phyloP scores from a whole-genome alignment of 805 yeast species.

The Candida loeiensis region DNA sequence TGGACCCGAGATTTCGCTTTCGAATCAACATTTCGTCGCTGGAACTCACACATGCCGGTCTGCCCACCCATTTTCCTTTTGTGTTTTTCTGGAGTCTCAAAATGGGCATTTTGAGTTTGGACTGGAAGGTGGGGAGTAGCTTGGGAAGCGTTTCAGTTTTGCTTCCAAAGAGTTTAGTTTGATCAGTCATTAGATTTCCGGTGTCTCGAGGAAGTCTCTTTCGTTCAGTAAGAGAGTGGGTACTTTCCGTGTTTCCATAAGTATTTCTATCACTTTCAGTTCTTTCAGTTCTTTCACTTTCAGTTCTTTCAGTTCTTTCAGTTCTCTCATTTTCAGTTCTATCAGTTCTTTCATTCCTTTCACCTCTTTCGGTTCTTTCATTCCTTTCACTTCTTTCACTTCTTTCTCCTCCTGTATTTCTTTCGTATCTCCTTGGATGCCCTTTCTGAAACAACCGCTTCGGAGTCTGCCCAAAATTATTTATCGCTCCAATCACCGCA shows the following conservation, averaged over 20 bases:
- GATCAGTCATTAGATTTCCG: too few species aligned
- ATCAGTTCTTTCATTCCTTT: too few species aligned
- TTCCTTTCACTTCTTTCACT: neutral
- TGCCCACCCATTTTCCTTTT: slow-evolving; percentile 49
- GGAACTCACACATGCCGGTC: slow-evolving; percentile 37
- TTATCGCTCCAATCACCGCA: slow-evolving; percentile 80
- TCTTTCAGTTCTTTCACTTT: too few species aligned
- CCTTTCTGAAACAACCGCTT: slow-evolving; percentile 63
- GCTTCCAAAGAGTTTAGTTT: too few species aligned
- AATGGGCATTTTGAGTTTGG: slow-evolving; percentile 39
- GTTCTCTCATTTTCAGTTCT: too few species aligned
- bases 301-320: too few species aligned
- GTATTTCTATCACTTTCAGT: too few species aligned
- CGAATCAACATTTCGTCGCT: slow-evolving; percentile 38
- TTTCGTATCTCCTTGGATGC: slow-evolving; percentile 43
- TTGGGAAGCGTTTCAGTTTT: too few species aligned
- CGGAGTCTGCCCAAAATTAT: slow-evolving; percentile 92
- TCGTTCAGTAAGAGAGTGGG: too few species aligned
- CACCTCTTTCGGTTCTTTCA: slow-evolving; percentile 7
- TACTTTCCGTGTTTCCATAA: too few species aligned
- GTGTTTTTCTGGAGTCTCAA: slow-evolving; percentile 43
- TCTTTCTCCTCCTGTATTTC: neutral
- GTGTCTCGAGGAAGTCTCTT: too few species aligned
- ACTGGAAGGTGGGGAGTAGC: too few species aligned
- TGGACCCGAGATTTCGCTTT: slow-evolving; percentile 26